Conservation (phyloP, 2,329 filamentous ascomycete genomes). For the Botryotinia convoluta region DNA sequence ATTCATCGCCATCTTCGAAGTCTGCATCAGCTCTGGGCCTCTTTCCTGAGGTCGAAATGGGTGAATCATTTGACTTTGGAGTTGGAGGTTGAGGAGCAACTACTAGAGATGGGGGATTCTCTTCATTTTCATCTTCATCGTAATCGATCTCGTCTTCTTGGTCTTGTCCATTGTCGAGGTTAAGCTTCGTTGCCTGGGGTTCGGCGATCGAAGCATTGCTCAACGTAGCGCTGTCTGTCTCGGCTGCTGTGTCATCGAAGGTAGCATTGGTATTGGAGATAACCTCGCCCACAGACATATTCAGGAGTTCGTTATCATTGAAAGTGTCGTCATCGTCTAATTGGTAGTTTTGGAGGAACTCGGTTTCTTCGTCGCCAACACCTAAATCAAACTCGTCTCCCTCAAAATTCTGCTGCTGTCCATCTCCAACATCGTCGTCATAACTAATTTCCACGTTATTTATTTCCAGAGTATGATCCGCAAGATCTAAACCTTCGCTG, state of each 20-base stretch:
- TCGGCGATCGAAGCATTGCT: constrained; percentile 24
- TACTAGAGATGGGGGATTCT: constrained; percentile 1
- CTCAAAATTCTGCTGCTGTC: not conserved
- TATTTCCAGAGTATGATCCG: not conserved
- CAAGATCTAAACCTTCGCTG: constrained; percentile 3
- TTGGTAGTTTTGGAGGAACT: not conserved
- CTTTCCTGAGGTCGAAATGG: constrained; percentile 30
- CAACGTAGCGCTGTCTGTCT: constrained; percentile 39
- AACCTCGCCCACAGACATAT: constrained; percentile 2
- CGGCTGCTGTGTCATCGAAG: constrained; percentile 23
- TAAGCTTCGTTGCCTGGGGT: constrained; percentile 34
- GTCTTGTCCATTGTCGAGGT: constrained; percentile 31
- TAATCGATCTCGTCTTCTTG: constrained; percentile 36
- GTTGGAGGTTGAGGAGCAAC: constrained; percentile 13
- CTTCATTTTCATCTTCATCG: constrained; percentile 32
- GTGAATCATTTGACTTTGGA: constrained; percentile 15
- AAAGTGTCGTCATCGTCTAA: not conserved
- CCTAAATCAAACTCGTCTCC: constrained; percentile 21
- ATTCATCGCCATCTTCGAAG: constrained; percentile 25
- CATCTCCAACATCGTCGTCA: not conserved
- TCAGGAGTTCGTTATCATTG: not conserved
- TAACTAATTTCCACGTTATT: constrained; percentile 15
- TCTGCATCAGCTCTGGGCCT: constrained; percentile 34
- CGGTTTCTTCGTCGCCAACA: constrained; percentile 21
- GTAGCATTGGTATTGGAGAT: not conserved